phyloP scores from a whole-genome alignment of 345 rosid species.

The Corchorus olitorius region DNA sequence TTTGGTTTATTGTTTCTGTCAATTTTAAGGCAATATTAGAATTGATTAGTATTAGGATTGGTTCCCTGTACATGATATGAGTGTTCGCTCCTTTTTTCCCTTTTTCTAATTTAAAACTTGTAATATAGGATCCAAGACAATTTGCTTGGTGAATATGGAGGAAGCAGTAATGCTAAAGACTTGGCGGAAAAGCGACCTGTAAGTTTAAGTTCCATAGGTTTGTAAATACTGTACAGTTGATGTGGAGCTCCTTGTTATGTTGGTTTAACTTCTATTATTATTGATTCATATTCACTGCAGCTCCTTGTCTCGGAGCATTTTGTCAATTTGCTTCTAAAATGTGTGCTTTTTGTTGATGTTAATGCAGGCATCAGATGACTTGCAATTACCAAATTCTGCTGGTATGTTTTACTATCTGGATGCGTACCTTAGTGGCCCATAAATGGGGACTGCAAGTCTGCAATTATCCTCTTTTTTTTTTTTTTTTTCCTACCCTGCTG shows the following conservation, averaged over 20 bases:
- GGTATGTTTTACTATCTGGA: constrained; percentile 32
- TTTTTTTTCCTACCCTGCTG: neutral
- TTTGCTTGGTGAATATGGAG: constrained; percentile 34
- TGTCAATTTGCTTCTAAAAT: constrained; percentile 21
- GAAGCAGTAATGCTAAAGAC: constrained; percentile 33
- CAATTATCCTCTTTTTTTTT: neutral
- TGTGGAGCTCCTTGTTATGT: neutral
- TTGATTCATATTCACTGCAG: neutral
- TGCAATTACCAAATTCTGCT: constrained; percentile 29
- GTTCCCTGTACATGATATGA: neutral
- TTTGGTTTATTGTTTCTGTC: neutral
- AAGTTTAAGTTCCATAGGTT: constrained; percentile 25
- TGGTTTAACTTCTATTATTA: constrained; percentile 3
- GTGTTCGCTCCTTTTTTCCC: neutral
- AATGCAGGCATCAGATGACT: constrained; percentile 44
- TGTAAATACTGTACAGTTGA: neutral
- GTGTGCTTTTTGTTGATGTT: constrained; percentile 3
- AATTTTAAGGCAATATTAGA: constrained; percentile 13
- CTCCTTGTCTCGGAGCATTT: neutral
- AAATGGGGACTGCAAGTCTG: neutral
- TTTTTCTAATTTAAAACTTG: constrained; percentile 13
- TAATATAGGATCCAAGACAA: constrained; percentile 45
- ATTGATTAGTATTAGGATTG: constrained; percentile 8
- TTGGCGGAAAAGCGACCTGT: constrained; percentile 40
- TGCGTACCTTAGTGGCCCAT: neutral